phyloP scores from a whole-genome alignment of 192 early-diverging fungal species.

The Backusella psychrophila region DNA sequence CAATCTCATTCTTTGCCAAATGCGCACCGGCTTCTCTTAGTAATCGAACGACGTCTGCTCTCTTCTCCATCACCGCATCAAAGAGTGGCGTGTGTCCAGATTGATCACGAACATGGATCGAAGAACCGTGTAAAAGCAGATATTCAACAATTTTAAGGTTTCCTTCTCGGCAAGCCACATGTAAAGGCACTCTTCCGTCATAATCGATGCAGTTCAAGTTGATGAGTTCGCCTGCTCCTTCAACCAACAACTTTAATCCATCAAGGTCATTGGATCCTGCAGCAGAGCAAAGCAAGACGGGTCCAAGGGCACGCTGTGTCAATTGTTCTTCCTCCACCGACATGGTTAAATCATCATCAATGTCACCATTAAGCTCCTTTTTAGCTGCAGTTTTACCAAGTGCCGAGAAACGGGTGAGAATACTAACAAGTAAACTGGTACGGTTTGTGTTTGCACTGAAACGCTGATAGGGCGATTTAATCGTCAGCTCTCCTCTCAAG shows the following conservation, averaged over 20 bases:
- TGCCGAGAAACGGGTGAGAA: constrained; percentile 40
- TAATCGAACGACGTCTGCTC: constrained; percentile 61
- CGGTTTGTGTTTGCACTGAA: constrained; percentile 63
- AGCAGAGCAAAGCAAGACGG: constrained; percentile 83
- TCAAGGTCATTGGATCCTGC: constrained; percentile 84
- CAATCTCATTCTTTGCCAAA: constrained; percentile 79
- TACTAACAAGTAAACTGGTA: constrained; percentile 51
- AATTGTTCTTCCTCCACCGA: constrained; percentile 56
- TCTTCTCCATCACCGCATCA: constrained; percentile 69
- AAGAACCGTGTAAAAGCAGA: constrained; percentile 80
- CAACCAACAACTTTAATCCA: constrained; percentile 65
- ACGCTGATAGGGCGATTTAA: constrained; percentile 56
- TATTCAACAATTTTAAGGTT: constrained; percentile 73
- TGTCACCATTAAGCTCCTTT: neutral
- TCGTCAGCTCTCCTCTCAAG: constrained; percentile 92
- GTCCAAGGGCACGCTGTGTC: constrained; percentile 77
- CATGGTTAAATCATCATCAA: neutral
- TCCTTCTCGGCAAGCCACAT: constrained; percentile 80
- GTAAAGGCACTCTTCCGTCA: constrained; percentile 81
- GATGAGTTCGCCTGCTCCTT: constrained; percentile 49
- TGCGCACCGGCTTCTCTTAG: constrained; percentile 83
- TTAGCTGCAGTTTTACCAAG: constrained; percentile 19
- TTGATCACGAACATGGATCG: constrained; percentile 86
- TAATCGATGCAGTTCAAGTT: constrained; percentile 78
- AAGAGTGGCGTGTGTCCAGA: constrained; percentile 88